phyloP scores from a whole-genome alignment of 331 rosid genomes.

The Pyracantha coccinea region DNA sequence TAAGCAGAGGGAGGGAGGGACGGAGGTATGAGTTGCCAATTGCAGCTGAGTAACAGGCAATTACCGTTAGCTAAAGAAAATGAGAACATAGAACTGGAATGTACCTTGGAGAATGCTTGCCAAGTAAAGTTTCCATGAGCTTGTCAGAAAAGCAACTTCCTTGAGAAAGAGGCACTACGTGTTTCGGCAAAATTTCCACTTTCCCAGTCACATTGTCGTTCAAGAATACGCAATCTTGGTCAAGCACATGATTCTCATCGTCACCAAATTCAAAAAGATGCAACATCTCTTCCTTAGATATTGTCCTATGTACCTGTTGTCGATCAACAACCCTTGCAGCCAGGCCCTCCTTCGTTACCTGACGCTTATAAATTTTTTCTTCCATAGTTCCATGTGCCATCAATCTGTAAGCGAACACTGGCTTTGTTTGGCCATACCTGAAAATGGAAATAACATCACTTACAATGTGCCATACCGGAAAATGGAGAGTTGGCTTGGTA shows the following conservation, averaged over 20 bases:
- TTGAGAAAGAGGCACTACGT: conserved; percentile 45
- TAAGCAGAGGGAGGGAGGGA: not conserved
- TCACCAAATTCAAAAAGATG: conserved; percentile 98
- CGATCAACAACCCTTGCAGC: conserved; percentile 98
- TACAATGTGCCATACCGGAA: not conserved
- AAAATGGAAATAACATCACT: conserved; percentile 3
- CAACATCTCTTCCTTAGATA: conserved; percentile 94
- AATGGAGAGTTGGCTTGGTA: not conserved
- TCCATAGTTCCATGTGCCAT: conserved; percentile 99
- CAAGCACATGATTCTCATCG: conserved; percentile 73
- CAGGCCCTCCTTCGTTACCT: conserved; percentile 97
- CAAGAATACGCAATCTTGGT: conserved; percentile 35
- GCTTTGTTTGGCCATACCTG: conserved; percentile 97
- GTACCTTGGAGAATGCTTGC: conserved; percentile 79
- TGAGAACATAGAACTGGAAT: conserved; percentile 2
- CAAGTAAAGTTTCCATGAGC: conserved; percentile 78
- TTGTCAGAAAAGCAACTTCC: conserved; percentile 84
- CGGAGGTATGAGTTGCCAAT: not conserved
- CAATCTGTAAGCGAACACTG: conserved; percentile 91
- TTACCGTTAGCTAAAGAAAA: not conserved
- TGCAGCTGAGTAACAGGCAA: not conserved
- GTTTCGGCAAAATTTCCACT: conserved; percentile 39
- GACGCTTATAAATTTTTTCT: conserved; percentile 97
- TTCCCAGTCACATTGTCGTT: conserved; percentile 26
- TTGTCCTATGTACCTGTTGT: conserved; percentile 89